Evolutionary conservation across 2,329 filamentous ascomycete species (phyloP).

Genomic region (Rhytidhysteron rufulum): DNA sequence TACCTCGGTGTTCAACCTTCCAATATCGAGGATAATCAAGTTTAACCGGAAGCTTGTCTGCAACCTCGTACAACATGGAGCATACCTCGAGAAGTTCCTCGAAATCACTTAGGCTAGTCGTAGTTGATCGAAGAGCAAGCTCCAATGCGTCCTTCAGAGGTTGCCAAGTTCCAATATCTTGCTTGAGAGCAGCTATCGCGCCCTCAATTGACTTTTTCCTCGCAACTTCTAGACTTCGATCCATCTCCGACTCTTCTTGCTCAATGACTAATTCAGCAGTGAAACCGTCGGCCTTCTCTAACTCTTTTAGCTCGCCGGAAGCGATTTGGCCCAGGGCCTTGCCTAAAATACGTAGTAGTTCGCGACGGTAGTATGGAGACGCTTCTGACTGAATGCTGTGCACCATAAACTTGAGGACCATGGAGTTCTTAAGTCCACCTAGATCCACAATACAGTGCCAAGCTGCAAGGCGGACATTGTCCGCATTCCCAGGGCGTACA

Average conservation of each 20-base stretch:
- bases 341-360: conserved; percentile 51
- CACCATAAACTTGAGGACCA: conserved; percentile 55
- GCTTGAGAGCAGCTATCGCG: conserved; percentile 54
- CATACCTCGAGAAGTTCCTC: conserved; percentile 57
- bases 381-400: conserved; percentile 54
- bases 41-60: conserved; percentile 47
- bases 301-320: conserved; percentile 46
- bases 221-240: conserved; percentile 51
- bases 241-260: conserved; percentile 41
- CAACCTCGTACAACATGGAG: conserved; percentile 51
- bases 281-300: conserved; percentile 24
- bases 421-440: conserved; percentile 49
- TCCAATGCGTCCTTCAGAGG: conserved; percentile 53
- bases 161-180: conserved; percentile 47
- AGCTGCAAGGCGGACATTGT: conserved; percentile 57
- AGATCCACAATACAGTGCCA: conserved; percentile 57
- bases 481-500: conserved; percentile 56
- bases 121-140: conserved; percentile 51
- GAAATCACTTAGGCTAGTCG: conserved; percentile 51
- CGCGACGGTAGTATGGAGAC: conserved; percentile 55
- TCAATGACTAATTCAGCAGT: conserved; percentile 53
- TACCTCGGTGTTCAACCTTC: conserved; percentile 51
- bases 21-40: conserved; percentile 57
- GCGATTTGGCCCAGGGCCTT: conserved; percentile 56
- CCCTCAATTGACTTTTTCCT: conserved; percentile 56